phyloP scores from a whole-genome alignment of 2,329 filamentous ascomycete species.

The Aspergillus cejpii region DNA sequence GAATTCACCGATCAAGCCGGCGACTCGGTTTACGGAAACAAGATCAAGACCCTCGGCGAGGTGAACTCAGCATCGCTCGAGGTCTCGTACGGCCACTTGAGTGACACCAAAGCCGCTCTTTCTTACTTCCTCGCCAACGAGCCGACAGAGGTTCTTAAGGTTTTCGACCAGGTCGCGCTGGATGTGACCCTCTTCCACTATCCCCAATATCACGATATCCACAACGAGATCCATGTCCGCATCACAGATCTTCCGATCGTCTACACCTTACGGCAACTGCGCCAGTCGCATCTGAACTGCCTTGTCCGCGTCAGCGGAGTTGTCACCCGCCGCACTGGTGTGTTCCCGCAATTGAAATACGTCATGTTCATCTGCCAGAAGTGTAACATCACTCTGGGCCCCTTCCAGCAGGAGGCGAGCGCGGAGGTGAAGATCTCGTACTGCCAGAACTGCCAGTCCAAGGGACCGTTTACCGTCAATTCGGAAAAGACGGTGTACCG shows the following conservation, averaged over 20 bases:
- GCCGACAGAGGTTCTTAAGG: slow-evolving; percentile 86
- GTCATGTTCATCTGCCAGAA: slow-evolving; percentile 97
- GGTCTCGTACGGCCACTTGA: slow-evolving; percentile 89
- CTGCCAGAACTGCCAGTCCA: slow-evolving; percentile 93
- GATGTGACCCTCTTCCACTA: slow-evolving; percentile 94
- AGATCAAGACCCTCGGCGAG: slow-evolving; percentile 92
- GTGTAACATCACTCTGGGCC: slow-evolving; percentile 83
- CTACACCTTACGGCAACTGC: slow-evolving; percentile 89
- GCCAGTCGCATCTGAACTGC: slow-evolving; percentile 93
- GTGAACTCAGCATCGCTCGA: slow-evolving; percentile 94
- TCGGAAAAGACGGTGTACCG: slow-evolving; percentile 97
- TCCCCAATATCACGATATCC: slow-evolving; percentile 94
- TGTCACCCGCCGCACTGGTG: slow-evolving; percentile 85
- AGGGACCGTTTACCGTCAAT: slow-evolving; percentile 90
- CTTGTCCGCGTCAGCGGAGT: slow-evolving; percentile 91
- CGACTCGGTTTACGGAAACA: slow-evolving; percentile 87
- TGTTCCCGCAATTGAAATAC: slow-evolving; percentile 97
- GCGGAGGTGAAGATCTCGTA: slow-evolving; percentile 93
- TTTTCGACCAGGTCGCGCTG: slow-evolving; percentile 95
- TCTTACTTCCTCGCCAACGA: slow-evolving; percentile 96
- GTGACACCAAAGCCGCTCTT: slow-evolving; percentile 82
- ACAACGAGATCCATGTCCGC: slow-evolving; percentile 94
- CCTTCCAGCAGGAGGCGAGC: slow-evolving; percentile 95
- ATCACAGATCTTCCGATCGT: slow-evolving; percentile 91
- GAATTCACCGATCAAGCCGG: slow-evolving; percentile 89